Conservation (phyloP, 441 rosid species). For the Euphorbia celastroides region DNA sequence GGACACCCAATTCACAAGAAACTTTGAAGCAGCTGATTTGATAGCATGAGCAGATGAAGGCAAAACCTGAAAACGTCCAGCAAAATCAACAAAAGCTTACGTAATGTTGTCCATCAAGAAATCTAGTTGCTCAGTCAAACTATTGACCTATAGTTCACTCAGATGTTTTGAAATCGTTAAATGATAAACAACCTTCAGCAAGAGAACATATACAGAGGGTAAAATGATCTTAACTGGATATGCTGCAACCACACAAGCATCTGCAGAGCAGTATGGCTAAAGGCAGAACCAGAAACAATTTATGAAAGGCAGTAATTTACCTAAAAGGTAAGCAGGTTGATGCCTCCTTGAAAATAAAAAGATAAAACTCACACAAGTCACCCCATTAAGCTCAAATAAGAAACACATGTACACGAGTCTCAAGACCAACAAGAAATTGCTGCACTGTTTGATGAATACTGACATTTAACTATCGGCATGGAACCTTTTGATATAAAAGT, state of each 20-base stretch:
- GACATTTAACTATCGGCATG: no score
- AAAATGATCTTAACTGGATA: neutral
- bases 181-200: neutral
- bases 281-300: neutral
- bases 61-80: slow-evolving; percentile 53
- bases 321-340: neutral
- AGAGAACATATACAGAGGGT: neutral
- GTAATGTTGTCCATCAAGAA: slow-evolving; percentile 2
- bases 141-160: neutral
- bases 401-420: neutral
- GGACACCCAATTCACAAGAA: slow-evolving; percentile 71
- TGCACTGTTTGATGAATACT: no score
- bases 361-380: neutral
- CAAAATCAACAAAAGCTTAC: slow-evolving; percentile 16
- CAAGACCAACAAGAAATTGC: neutral
- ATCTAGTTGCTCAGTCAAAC: neutral
- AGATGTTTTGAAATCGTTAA: neutral
- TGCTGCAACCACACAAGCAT: neutral
- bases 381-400: neutral
- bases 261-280: neutral
- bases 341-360: neutral
- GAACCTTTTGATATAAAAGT: no score
- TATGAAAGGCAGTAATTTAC: neutral
- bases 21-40: slow-evolving; percentile 74
- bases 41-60: slow-evolving; percentile 76